Evolutionary conservation across 495 filamentous ascomycete species (phyloP).

Genomic region (Penicillium steckii): DNA sequence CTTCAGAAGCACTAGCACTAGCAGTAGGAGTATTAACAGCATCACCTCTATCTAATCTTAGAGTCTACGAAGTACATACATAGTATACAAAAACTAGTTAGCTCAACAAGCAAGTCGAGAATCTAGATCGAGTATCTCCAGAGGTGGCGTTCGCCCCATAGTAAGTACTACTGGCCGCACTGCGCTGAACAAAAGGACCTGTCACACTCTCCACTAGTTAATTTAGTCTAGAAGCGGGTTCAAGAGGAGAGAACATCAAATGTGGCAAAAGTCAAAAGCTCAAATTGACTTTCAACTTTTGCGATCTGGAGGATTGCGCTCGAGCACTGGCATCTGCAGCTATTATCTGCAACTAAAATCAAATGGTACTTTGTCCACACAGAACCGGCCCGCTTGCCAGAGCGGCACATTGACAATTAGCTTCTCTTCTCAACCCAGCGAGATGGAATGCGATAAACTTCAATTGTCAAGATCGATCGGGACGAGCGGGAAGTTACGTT

Average conservation of each 20-base stretch:
- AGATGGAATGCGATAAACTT: constrained; percentile 16
- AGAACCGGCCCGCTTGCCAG: neutral
- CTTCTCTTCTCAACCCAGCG: neutral
- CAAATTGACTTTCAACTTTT: neutral
- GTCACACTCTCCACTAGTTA: constrained; percentile 6
- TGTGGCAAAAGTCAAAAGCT: neutral
- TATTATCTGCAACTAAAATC: neutral
- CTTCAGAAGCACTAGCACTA: neutral
- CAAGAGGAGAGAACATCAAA: neutral
- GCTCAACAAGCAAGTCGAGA: neutral
- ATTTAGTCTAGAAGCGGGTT: too few relatives aligned
- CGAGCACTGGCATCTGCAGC: neutral
- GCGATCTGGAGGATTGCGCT: neutral
- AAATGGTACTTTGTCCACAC: neutral
- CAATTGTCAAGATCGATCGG: constrained; percentile 25
- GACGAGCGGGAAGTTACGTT: constrained; percentile 20
- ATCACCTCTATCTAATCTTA: too few relatives aligned
- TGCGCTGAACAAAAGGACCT: constrained; percentile 4
- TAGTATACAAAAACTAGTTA: too few relatives aligned
- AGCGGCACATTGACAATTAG: neutral
- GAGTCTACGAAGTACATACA: too few relatives aligned
- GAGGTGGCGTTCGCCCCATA: neutral
- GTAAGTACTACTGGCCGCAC: neutral
- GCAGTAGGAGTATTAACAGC: too few relatives aligned
- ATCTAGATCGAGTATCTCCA: constrained; percentile 6